Base-by-base conservation (phyloP, 495 filamentous ascomycete genomes). In the Cudoniella acicularis region DNA sequence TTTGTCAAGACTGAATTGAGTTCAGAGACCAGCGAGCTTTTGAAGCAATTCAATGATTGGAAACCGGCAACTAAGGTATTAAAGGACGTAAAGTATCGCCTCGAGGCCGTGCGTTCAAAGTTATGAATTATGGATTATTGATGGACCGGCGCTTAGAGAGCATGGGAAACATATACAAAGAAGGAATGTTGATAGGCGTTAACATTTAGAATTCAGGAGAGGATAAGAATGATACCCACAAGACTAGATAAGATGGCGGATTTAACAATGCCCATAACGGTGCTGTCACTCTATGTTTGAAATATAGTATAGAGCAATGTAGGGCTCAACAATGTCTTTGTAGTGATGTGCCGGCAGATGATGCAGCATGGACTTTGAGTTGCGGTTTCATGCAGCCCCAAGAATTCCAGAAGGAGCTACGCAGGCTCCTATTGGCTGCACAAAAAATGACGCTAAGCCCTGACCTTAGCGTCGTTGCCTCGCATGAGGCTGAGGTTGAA, bases 11-110 rank as follows among this genome's bases (percentile, higher is more conserved):
- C 80, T 22, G 87, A 96, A 65, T 71, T 96, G 17, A 76, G 80
- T 48, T 74, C 78, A 1, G 94, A 98, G 73, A 91, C 86, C 23
- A 83, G 80, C 52, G 87, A 92, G 65, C 73, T 98, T 43, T 75
- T 98, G 11, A 78, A 78, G 64, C 87, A 96, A 66, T 98, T 97
- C 71, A 92, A 98, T 69, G 85, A 90, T 46, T 98, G 94, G 94
- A 91, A 88, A 68, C 94, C 94, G 8, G 77, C 78, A 0, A 94
- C 81, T 10, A 98, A 98, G 75, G 87, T 87, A 27, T 73, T 98
- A 54, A 96, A 91, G 72, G 94, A 98, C 76, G 94, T 98, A 30
- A 96, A 94, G 69, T 98, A 95, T 70, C 81, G 94, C 63, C 75
- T 98, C 42, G 94, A 98, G 77, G 92, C 88, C 8, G 92, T 98